Percentiles rank a stretch among this genome's conserved stretches.
Conservation (phyloP, 257 asterid species). For the Anisodus acutangulus region DNA sequence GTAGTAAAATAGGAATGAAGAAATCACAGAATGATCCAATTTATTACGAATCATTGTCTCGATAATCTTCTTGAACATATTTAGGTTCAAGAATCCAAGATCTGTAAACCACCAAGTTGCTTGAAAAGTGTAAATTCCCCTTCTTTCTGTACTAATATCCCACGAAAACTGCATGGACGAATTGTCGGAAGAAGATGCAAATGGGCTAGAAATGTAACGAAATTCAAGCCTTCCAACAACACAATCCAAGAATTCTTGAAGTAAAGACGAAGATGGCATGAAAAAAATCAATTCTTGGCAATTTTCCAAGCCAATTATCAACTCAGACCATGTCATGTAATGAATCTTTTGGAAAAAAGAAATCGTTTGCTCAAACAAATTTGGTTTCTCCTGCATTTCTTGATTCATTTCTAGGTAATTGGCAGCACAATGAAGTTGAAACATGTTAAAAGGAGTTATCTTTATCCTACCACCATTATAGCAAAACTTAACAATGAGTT, state of each 20-base stretch:
- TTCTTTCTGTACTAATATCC: constrained; percentile 45
- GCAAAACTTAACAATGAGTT: constrained; percentile 55
- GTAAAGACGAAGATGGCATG: constrained; percentile 28
- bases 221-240: constrained; percentile 41
- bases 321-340: constrained; percentile 56
- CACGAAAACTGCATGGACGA: constrained; percentile 45
- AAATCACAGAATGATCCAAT: constrained; percentile 43
- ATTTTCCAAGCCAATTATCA: constrained; percentile 49
- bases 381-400: constrained; percentile 19
- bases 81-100: constrained; percentile 49
- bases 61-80: constrained; percentile 42
- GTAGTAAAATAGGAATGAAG: constrained; percentile 52
- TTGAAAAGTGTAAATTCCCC: constrained; percentile 39
- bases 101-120: constrained; percentile 49
- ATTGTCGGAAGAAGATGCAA: constrained; percentile 42
- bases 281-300: constrained; percentile 44
- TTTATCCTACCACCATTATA: constrained; percentile 50
- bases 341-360: constrained; percentile 38
- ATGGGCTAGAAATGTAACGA: constrained; percentile 39
- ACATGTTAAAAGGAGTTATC: constrained; percentile 45
- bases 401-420: constrained; percentile 52
- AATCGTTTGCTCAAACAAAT: constrained; percentile 36
- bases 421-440: constrained; percentile 55
- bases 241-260: constrained; percentile 49
- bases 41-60: constrained; percentile 46